These are phyloP conservation scores for Lichtheimia ornata DNA, from an alignment of 371 early-diverging fungal species.

Conservation along the genomic window DNA sequence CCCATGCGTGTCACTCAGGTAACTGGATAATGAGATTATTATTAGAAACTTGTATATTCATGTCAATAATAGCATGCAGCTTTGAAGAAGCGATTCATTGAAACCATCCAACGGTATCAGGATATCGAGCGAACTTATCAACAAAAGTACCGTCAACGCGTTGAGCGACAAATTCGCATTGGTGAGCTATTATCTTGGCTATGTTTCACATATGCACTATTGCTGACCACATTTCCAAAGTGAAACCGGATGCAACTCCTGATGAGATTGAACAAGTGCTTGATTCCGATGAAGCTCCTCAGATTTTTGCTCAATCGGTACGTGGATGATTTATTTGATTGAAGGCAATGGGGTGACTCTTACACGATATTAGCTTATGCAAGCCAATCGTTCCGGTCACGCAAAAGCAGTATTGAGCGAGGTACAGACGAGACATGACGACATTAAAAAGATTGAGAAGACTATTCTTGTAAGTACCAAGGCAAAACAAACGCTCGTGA, in stretches of 20 bases:
- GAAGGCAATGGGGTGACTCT: background rate
- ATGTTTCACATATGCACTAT: too few relatives aligned
- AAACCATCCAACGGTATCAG: slow-evolving; percentile 82
- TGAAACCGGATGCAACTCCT: slow-evolving; percentile 83
- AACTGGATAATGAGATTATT: background rate
- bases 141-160: slow-evolving; percentile 80
- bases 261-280: slow-evolving; percentile 80
- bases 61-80: slow-evolving; percentile 58
- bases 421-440: slow-evolving; percentile 86
- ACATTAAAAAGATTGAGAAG: slow-evolving; percentile 86
- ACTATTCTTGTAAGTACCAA: slow-evolving; percentile 64
- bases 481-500: too few relatives aligned
- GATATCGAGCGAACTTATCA: slow-evolving; percentile 79
- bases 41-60: background rate
- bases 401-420: slow-evolving; percentile 80
- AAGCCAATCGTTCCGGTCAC: slow-evolving; percentile 75
- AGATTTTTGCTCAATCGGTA: slow-evolving; percentile 87
- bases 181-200: slow-evolving; percentile 49
- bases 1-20: slow-evolving; percentile 72
- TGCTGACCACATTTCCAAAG: slow-evolving; percentile 33
- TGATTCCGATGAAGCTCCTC: slow-evolving; percentile 71
- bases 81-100: slow-evolving; percentile 80
- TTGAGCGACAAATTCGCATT: slow-evolving; percentile 85
- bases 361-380: slow-evolving; percentile 55
- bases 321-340: background rate